Evolutionary conservation across 768 basidiomycete species (phyloP).

Genomic region (Leccinum ochraceum): DNA sequence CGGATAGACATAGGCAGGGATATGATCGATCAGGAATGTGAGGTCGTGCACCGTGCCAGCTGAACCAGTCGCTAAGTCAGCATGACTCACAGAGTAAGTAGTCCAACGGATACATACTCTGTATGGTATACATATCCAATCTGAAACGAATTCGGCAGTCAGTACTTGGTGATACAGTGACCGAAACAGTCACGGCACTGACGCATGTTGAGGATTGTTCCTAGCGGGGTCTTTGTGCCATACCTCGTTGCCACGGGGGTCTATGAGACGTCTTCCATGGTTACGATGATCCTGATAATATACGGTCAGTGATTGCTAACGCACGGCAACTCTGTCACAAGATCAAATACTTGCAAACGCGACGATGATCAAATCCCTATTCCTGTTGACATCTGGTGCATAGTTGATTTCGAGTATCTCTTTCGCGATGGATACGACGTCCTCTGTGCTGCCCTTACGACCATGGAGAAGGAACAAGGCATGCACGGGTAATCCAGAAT

Average conservation of each 20-base stretch:
- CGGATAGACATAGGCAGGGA: slow-evolving; percentile 76
- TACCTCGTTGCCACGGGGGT: slow-evolving; percentile 24
- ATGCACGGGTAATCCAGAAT: slow-evolving; percentile 26
- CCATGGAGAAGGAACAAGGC: slow-evolving; percentile 33
- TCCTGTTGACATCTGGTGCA: slow-evolving; percentile 9
- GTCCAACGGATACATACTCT: slow-evolving; percentile 21
- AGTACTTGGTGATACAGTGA: neutral
- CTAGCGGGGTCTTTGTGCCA: slow-evolving; percentile 26
- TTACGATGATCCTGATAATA: slow-evolving; percentile 33
- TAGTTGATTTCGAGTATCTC: slow-evolving; percentile 27
- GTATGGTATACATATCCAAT: slow-evolving; percentile 34
- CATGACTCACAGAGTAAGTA: neutral
- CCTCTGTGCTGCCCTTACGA: slow-evolving; percentile 16
- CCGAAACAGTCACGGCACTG: slow-evolving; percentile 9
- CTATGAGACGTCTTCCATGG: slow-evolving; percentile 30
- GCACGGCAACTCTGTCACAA: neutral
- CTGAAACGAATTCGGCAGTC: slow-evolving; percentile 15
- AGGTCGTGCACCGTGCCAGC: slow-evolving; percentile 73
- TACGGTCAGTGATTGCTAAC: neutral
- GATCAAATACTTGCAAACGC: slow-evolving; percentile 24
- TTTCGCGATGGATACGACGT: slow-evolving; percentile 18
- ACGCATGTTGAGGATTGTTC: slow-evolving; percentile 32
- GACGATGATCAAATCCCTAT: slow-evolving; percentile 30
- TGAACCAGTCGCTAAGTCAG: slow-evolving; percentile 13
- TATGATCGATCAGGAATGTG: slow-evolving; percentile 78